Percentiles rank a stretch among this genome's conserved stretches.
phyloP scores from a whole-genome alignment of 345 rosid species.

The Brassica rapa region DNA sequence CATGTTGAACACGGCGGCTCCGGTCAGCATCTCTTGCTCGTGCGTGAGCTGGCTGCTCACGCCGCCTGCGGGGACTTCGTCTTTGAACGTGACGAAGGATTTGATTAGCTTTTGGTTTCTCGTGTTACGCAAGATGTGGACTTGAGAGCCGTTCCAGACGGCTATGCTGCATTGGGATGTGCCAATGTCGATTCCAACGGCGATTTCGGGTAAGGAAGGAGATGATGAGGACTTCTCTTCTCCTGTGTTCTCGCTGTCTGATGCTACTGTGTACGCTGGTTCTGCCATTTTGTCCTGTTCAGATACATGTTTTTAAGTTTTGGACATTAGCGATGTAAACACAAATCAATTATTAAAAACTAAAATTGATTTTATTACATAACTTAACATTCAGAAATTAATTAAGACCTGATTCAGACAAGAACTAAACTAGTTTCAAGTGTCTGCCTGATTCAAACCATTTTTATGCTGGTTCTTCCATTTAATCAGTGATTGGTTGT shows the following conservation, averaged over 20 bases:
- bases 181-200: constrained; percentile 86
- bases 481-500: no score
- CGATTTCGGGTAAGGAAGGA: constrained; percentile 60
- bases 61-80: constrained; percentile 75
- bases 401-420: no score
- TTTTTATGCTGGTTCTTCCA: no score
- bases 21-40: constrained; percentile 76
- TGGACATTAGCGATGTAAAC: neutral
- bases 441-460: neutral
- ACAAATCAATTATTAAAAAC: neutral
- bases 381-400: neutral
- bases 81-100: constrained; percentile 80
- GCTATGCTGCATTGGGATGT: constrained; percentile 88
- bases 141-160: constrained; percentile 81
- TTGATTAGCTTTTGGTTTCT: constrained; percentile 73
- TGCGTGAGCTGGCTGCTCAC: constrained; percentile 69
- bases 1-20: constrained; percentile 87
- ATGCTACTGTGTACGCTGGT: constrained; percentile 74
- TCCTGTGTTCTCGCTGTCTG: constrained; percentile 76
- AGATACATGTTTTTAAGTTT: neutral
- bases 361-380: neutral
- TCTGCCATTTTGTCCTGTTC: constrained; percentile 68
- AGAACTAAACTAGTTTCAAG: neutral
- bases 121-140: constrained; percentile 72
- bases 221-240: constrained; percentile 68